Evolutionary conservation across 2,329 filamentous ascomycete genomes (phyloP).

Genomic region (Exophiala bonariae): DNA sequence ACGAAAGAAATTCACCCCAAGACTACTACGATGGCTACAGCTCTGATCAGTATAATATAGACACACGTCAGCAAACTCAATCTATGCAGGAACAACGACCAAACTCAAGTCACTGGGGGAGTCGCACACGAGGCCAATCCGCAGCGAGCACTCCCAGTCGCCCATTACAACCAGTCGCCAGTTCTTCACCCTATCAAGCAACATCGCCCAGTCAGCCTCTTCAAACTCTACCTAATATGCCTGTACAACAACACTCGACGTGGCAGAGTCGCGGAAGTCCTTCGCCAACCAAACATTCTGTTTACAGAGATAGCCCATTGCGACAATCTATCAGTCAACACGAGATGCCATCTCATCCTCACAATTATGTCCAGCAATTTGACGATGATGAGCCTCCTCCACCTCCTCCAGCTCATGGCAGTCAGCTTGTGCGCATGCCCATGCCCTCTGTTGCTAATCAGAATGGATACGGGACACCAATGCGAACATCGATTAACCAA

Average conservation of each 20-base stretch:
- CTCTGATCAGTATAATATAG: too few species aligned
- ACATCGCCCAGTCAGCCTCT: slow-evolving; percentile 13
- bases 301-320: slow-evolving; percentile 31
- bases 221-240: slow-evolving; percentile 10
- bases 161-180: slow-evolving; percentile 4
- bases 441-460: slow-evolving; percentile 6
- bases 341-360: slow-evolving; percentile 22
- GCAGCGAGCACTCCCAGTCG: slow-evolving; percentile 1
- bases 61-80: too few species aligned
- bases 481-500: slow-evolving; percentile 14
- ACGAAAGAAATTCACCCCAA: too few species aligned
- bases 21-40: too few species aligned
- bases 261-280: slow-evolving; percentile 24
- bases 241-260: slow-evolving; percentile 8
- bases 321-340: slow-evolving; percentile 30
- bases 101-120: not conserved
- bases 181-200: slow-evolving; percentile 14
- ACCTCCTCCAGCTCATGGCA: slow-evolving; percentile 35
- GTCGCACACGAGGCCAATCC: not conserved
- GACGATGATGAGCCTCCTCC: slow-evolving; percentile 33
- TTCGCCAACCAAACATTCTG: slow-evolving; percentile 26
- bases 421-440: slow-evolving; percentile 10
- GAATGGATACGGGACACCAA: not conserved
- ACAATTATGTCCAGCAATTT: slow-evolving; percentile 18
- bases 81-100: too few species aligned